A percentile compares a stretch with the other conserved stretches of the same genome.
These are phyloP conservation scores for Zymoseptoria tritici DNA, from an alignment of 2,329 filamentous ascomycete genomes.

Conservation along the genomic window DNA sequence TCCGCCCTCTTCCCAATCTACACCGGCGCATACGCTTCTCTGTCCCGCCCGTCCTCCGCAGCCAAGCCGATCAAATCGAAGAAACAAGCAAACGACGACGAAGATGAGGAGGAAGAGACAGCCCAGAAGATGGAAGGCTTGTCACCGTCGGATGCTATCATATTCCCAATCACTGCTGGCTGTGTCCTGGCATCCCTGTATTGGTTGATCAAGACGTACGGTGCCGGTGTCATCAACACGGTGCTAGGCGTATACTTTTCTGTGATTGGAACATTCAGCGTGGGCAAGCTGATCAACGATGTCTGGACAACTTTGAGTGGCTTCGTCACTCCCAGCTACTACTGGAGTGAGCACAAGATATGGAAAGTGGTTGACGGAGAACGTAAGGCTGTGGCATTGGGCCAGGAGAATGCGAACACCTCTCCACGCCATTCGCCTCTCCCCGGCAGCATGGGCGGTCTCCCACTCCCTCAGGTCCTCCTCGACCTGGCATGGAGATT, in stretches of 20 bases:
- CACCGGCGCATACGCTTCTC: conserved; percentile 73
- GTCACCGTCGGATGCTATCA: conserved; percentile 68
- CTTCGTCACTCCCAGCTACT: conserved; percentile 67
- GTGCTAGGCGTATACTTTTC: conserved; percentile 80
- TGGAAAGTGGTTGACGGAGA: conserved; percentile 41
- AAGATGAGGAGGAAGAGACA: conserved; percentile 47
- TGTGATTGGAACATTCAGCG: conserved; percentile 66
- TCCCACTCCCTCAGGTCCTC: conserved; percentile 38
- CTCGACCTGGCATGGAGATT: conserved; percentile 41
- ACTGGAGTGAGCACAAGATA: conserved; percentile 45
- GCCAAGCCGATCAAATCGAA: conserved; percentile 47
- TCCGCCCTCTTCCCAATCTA: conserved; percentile 78
- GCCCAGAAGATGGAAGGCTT: conserved; percentile 59
- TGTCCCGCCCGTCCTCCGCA: conserved; percentile 76
- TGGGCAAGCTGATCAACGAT: conserved; percentile 69
- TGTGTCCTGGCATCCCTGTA: conserved; percentile 68
- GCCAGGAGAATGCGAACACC: conserved; percentile 1
- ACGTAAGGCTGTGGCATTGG: conserved; percentile 24
- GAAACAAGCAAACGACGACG: conserved; percentile 31
- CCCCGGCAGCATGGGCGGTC: conserved; percentile 42
- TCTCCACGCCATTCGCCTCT: conserved; percentile 40
- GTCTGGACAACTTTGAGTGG: conserved; percentile 55
- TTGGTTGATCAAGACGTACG: conserved; percentile 81
- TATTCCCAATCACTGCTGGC: conserved; percentile 75
- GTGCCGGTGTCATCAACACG: conserved; percentile 73